Evolutionary conservation across 2,329 filamentous ascomycete species (phyloP), one percentile per base, ranked within the genome.

Genomic region (Ilyonectria sp.): DNA sequence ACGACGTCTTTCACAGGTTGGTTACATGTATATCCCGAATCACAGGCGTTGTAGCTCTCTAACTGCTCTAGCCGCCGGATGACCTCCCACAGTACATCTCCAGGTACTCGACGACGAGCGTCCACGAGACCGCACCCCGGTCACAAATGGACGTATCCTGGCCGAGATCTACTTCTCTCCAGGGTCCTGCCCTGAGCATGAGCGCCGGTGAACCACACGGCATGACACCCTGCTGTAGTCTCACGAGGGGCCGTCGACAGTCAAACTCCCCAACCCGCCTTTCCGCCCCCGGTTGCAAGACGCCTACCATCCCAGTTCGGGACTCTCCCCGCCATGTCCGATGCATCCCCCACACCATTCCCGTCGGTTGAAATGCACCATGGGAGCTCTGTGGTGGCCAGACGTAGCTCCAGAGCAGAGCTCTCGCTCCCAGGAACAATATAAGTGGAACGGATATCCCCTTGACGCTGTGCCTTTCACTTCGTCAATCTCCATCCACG

Each of bases 371-470:
- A 26, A 53, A 35, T 31, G 26, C 37, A n/a, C 10, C 55, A 11
- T 60, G 60, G 52, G 29, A 59, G 26, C 37, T 69, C 63, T 26
- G 63, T 23, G 49, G 33, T 63, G 67, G 55, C 52, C 63, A 73
- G 62, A 60, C 53, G 19, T 35, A 52, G 59, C 66, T 61, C 62
- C 60, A 53, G 43, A 9, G 40, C 50, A 63, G 64, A 46, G 26
- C 53, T 64, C 44, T 49, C 47, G 29, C 50, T 11, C 63, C 58
- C 57, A 65, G 53, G 15, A 44, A 66, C 60, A 54, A 64, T 76
- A 76, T 76, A 76, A 76, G 72, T 71, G 69, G 62, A 71, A 65
- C 50, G 31, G 29, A 29, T 54, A 58, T 69, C 55, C 73, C 68
- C 54, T 65, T 57, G 21, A 49, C 31, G 17, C 59, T 63, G 47